Conservation (phyloP, 208 protist genomes). For the Trypanosoma melophagium region DNA sequence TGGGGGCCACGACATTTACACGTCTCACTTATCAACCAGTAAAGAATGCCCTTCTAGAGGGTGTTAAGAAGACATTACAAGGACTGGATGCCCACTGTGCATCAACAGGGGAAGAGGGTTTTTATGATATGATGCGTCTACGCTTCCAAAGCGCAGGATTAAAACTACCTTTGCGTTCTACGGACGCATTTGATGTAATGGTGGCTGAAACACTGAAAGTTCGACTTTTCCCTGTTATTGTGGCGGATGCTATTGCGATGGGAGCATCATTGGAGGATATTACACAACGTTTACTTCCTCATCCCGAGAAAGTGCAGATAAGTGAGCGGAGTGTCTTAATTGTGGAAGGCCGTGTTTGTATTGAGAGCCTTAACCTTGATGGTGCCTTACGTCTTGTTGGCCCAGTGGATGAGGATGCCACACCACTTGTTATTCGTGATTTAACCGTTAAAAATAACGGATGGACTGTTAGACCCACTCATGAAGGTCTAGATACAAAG, state of each 20-base stretch:
- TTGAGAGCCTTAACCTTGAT: slow-evolving; percentile 70
- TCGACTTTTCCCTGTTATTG: slow-evolving; percentile 29
- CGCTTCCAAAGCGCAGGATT: slow-evolving; percentile 40
- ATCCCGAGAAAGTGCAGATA: slow-evolving; percentile 54
- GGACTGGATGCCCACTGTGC: slow-evolving; percentile 61
- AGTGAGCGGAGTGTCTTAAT: slow-evolving; percentile 64
- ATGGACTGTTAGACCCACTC: slow-evolving; percentile 43
- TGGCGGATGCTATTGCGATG: slow-evolving; percentile 37
- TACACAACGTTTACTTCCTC: slow-evolving; percentile 41
- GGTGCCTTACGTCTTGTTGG: slow-evolving; percentile 66
- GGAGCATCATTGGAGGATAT: slow-evolving; percentile 45
- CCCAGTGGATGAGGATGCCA: slow-evolving; percentile 25
- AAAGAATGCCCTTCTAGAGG: slow-evolving; percentile 81
- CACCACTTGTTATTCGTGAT: slow-evolving; percentile 46
- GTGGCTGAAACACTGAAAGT: slow-evolving; percentile 6
- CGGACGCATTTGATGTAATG: slow-evolving; percentile 4
- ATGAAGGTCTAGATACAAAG: slow-evolving; percentile 5
- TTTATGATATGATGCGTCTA: slow-evolving; percentile 64
- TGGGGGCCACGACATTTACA: slow-evolving; percentile 76
- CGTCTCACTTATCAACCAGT: slow-evolving; percentile 83
- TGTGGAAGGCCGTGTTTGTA: slow-evolving; percentile 63
- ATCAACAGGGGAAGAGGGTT: slow-evolving; percentile 67
- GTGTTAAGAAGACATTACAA: slow-evolving; percentile 35
- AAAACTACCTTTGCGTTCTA: neutral
- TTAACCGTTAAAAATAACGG: slow-evolving; percentile 52